Evolutionary conservation across 768 basidiomycete genomes (phyloP).

Genomic region (Amanita pseudoporphyria): DNA sequence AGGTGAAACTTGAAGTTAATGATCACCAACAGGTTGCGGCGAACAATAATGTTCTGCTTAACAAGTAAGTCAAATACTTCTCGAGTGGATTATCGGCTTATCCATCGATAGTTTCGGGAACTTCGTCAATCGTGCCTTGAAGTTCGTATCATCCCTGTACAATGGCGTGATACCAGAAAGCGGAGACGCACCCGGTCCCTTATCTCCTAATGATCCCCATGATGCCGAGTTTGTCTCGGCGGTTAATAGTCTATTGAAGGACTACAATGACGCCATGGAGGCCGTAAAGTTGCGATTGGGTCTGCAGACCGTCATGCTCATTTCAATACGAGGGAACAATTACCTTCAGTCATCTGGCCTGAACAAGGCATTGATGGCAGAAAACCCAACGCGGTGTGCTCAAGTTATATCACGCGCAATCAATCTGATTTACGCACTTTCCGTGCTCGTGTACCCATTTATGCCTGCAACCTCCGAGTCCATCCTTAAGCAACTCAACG

Average conservation of each 20-base stretch:
- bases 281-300: slow-evolving; percentile 82
- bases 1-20: slow-evolving; percentile 2
- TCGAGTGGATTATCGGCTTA: background rate
- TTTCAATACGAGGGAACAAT: slow-evolving; percentile 83
- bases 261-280: slow-evolving; percentile 86
- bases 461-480: slow-evolving; percentile 85
- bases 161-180: slow-evolving; percentile 74
- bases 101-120: slow-evolving; percentile 71
- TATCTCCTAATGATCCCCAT: slow-evolving; percentile 53
- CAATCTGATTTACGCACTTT: slow-evolving; percentile 88
- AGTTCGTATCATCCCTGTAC: slow-evolving; percentile 86
- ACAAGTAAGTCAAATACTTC: slow-evolving; percentile 51
- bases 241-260: slow-evolving; percentile 67
- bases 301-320: slow-evolving; percentile 79
- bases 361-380: slow-evolving; percentile 79
- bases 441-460: slow-evolving; percentile 84
- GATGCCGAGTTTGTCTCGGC: slow-evolving; percentile 74
- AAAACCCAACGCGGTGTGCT: slow-evolving; percentile 78
- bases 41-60: slow-evolving; percentile 88
- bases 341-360: slow-evolving; percentile 93
- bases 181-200: slow-evolving; percentile 55
- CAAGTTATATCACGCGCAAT: slow-evolving; percentile 84
- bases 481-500: slow-evolving; percentile 83
- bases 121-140: slow-evolving; percentile 91
- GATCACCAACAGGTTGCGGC: slow-evolving; percentile 55